phyloP scores from a whole-genome alignment of 345 rosid genomes.

The Eucalyptus curtisii region DNA sequence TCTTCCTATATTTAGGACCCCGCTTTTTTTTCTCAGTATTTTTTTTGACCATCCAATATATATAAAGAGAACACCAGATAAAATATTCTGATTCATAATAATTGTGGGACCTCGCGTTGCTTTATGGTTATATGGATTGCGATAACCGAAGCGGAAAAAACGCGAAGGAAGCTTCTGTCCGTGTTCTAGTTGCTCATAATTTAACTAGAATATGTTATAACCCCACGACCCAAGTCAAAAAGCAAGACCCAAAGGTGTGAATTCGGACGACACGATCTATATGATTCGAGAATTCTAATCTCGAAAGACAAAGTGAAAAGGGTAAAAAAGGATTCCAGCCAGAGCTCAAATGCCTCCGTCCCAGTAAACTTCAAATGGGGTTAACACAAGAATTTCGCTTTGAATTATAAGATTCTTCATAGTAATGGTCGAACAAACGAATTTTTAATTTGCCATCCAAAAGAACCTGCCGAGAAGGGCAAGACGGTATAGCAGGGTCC shows the following conservation, averaged over 20 bases:
- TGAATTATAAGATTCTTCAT: not conserved
- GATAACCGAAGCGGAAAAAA: not conserved
- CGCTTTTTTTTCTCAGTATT: not conserved
- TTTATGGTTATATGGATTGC: not conserved
- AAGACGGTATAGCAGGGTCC: not conserved
- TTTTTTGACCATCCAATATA: not conserved
- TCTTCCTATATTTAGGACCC: too few species aligned
- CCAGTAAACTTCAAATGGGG: not conserved
- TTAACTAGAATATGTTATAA: not conserved
- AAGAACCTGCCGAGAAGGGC: constrained; percentile 3
- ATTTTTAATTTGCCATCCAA: not conserved
- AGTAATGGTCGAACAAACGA: constrained; percentile 5
- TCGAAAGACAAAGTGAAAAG: not conserved
- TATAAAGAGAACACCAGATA: not conserved
- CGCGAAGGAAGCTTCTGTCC: not conserved
- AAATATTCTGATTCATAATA: not conserved
- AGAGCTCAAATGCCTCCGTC: not conserved
- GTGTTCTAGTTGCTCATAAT: not conserved
- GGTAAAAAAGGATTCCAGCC: not conserved
- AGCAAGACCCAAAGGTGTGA: not conserved
- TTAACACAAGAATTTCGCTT: not conserved
- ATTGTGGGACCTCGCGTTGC: not conserved
- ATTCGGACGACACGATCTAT: not conserved
- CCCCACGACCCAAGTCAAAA: not conserved
- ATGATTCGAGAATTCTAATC: not conserved